Conservation (phyloP, 192 early-diverging fungal species). For the Radiomyces spectabilis region DNA sequence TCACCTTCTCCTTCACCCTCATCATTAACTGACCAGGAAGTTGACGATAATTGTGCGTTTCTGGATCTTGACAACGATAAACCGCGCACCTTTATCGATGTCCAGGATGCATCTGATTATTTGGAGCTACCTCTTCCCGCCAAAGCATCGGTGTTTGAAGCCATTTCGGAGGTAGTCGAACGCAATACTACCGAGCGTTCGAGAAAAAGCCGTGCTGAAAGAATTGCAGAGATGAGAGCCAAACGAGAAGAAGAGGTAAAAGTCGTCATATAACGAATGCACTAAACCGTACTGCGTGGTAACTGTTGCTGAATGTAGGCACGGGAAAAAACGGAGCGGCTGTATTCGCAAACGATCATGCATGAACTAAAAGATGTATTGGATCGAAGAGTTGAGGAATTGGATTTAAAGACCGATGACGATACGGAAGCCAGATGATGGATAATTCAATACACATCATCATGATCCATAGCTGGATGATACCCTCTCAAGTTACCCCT, state of each 20-base stretch:
- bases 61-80: too few relatives aligned
- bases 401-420: conserved; percentile 6
- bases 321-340: conserved; percentile 8
- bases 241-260: conserved; percentile 36
- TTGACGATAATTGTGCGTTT: background rate
- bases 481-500: too few relatives aligned
- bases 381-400: conserved; percentile 21
- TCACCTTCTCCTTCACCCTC: background rate
- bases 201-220: conserved; percentile 35
- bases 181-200: background rate
- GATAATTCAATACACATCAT: too few relatives aligned
- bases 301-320: too few relatives aligned
- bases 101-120: conserved; percentile 17
- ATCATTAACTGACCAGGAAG: background rate
- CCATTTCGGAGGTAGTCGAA: conserved; percentile 22
- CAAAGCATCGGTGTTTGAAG: conserved; percentile 42
- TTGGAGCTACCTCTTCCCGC: conserved; percentile 21
- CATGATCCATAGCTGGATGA: too few relatives aligned
- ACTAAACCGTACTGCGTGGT: too few relatives aligned
- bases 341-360: conserved; percentile 44
- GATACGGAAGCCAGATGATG: too few relatives aligned
- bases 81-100: too few relatives aligned
- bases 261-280: too few relatives aligned
- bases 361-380: conserved; percentile 51
- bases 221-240: conserved; percentile 36